Evolutionary conservation across 345 rosid species (phyloP).

Genomic region (Salix exigua): DNA sequence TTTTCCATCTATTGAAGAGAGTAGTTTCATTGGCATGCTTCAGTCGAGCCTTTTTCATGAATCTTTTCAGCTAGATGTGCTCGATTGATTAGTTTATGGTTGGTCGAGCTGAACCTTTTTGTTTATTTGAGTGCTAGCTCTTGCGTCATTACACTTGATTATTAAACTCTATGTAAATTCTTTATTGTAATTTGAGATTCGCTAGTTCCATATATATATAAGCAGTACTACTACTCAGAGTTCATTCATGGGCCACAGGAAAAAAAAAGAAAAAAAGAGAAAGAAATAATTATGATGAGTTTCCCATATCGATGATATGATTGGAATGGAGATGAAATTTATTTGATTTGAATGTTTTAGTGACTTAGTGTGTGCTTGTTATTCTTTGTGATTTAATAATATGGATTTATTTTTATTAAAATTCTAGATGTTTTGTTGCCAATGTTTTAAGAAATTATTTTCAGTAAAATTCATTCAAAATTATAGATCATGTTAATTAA

Average conservation of each 20-base stretch:
- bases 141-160: not conserved
- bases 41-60: constrained; percentile 24
- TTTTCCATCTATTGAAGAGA: constrained; percentile 18
- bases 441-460: no score
- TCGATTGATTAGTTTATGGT: constrained; percentile 1
- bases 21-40: constrained; percentile 32
- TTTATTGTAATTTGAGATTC: not conserved
- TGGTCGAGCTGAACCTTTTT: not conserved
- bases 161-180: not conserved
- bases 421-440: no score
- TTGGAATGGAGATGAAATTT: not conserved
- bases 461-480: no score
- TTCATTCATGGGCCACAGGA: not conserved
- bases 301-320: not conserved
- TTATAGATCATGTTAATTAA: no score
- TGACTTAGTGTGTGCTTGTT: no score
- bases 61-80: constrained; percentile 23
- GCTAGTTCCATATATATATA: not conserved
- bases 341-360: no score
- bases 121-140: not conserved
- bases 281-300: no score
- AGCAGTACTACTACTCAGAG: not conserved
- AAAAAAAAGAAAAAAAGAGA: not conserved
- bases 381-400: no score
- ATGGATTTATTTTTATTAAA: no score